Evolutionary conservation across 768 basidiomycete species (phyloP).

Genomic region (Amanita exitialis): DNA sequence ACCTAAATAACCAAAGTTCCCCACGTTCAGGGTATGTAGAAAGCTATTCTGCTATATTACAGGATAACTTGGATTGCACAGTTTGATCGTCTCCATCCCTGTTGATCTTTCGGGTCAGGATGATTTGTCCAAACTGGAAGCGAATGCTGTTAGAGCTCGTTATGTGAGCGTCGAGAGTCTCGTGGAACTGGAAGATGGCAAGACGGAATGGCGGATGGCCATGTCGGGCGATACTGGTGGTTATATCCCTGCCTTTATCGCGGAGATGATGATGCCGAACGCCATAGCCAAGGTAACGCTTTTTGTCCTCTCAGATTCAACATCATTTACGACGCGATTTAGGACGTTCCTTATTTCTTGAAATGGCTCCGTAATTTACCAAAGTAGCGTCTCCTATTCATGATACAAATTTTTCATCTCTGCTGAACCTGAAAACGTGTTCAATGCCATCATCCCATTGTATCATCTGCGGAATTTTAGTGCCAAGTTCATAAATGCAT

Average conservation of each 20-base stretch:
- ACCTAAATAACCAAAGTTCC: constrained; percentile 31
- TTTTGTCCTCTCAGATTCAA: neutral
- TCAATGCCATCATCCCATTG: neutral
- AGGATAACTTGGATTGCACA: constrained; percentile 9
- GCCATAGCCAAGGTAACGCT: constrained; percentile 49
- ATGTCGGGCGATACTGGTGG: constrained; percentile 68
- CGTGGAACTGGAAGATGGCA: constrained; percentile 50
- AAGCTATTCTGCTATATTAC: constrained; percentile 12
- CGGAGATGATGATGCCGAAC: constrained; percentile 49
- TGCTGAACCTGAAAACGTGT: neutral
- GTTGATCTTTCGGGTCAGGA: constrained; percentile 52
- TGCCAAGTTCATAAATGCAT: too few species aligned
- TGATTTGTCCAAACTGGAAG: constrained; percentile 51
- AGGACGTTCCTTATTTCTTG: constrained; percentile 72
- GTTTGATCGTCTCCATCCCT: constrained; percentile 54
- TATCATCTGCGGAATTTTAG: neutral
- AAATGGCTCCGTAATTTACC: constrained; percentile 44
- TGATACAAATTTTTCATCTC: neutral
- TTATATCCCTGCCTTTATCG: constrained; percentile 53
- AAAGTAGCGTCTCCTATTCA: neutral
- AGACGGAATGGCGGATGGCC: constrained; percentile 74
- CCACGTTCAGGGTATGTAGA: constrained; percentile 50
- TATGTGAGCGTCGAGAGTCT: constrained; percentile 66
- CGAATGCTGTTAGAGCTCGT: constrained; percentile 53
- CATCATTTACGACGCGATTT: neutral